Percentiles rank a stretch among this genome's conserved stretches.
These are phyloP conservation scores for Rhipidocladum racemiflorum DNA, from an alignment of 176 grass and related monocot species.

Conservation along the genomic window DNA sequence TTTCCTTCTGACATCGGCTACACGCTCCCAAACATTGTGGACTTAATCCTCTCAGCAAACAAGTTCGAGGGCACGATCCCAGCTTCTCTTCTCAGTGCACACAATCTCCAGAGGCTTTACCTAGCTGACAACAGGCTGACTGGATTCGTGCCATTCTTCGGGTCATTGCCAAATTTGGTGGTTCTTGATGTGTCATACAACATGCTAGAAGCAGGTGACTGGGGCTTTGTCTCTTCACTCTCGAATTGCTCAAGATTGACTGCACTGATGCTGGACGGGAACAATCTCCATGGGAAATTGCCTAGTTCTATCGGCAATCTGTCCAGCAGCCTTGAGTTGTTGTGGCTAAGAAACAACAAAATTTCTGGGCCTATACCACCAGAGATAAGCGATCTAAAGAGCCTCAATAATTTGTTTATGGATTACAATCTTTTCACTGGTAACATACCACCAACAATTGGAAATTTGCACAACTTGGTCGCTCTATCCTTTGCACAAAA, in stretches of 20 bases:
- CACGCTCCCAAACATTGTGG: conserved; percentile 16
- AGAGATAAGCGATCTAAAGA: conserved; percentile 37
- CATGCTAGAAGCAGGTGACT: conserved; percentile 36
- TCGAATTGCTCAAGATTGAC: conserved; percentile 35
- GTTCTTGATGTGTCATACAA: conserved; percentile 34
- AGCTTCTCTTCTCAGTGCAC: conserved; percentile 29
- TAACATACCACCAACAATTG: conserved; percentile 42
- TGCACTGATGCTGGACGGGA: conserved; percentile 4
- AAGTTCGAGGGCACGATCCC: conserved; percentile 45
- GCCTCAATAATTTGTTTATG: conserved; percentile 31
- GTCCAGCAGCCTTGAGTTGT: conserved; percentile 11
- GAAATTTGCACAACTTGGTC: conserved; percentile 27
- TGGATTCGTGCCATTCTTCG: conserved; percentile 27
- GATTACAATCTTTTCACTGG: conserved; percentile 44
- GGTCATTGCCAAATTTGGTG: conserved; percentile 31
- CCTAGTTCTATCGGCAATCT: conserved; percentile 38
- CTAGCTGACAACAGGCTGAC: conserved; percentile 17
- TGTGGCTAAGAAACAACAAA: conserved; percentile 32
- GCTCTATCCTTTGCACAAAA: conserved; percentile 34
- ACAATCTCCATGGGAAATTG: conserved; percentile 39
- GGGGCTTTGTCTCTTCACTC: conserved; percentile 44
- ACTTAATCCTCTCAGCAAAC: conserved; percentile 10
- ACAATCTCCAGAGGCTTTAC: not conserved
- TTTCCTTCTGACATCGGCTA: not conserved
- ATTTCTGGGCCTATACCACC: conserved; percentile 36